Evolutionary conservation across 345 rosid genomes (phyloP).

Genomic region (Rhodamnia argentea): DNA sequence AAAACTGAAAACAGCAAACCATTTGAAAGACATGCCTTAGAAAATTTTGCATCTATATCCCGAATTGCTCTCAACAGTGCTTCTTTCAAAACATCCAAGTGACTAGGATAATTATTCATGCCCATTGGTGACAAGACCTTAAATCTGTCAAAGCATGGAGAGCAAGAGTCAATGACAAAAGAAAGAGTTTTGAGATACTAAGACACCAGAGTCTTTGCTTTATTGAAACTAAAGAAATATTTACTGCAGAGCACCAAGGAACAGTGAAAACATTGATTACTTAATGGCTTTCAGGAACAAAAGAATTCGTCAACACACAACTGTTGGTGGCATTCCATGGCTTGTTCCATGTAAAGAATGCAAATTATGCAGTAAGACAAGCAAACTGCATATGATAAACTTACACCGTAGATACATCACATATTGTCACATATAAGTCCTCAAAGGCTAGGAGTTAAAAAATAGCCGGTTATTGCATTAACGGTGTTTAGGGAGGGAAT

Average conservation of each 20-base stretch:
- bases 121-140: slow-evolving; percentile 28
- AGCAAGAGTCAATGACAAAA: background rate
- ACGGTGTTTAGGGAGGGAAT: background rate
- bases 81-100: slow-evolving; percentile 71
- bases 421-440: background rate
- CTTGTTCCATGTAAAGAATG: background rate
- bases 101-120: slow-evolving; percentile 54
- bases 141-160: slow-evolving; percentile 34
- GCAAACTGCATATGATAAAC: background rate
- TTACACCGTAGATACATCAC: background rate
- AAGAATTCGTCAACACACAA: background rate
- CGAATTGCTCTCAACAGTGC: slow-evolving; percentile 79
- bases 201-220: background rate
- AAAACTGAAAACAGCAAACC: background rate
- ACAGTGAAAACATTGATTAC: background rate
- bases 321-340: background rate
- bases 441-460: background rate
- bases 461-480: background rate
- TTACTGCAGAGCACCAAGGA: background rate
- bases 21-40: slow-evolving; percentile 38
- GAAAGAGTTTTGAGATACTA: background rate
- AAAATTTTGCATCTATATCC: slow-evolving; percentile 78
- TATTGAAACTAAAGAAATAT: background rate
- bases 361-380: background rate
- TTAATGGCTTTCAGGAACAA: background rate